Evolutionary conservation across 2,329 filamentous ascomycete genomes (phyloP).

Genomic region (Penicillium sp.): DNA sequence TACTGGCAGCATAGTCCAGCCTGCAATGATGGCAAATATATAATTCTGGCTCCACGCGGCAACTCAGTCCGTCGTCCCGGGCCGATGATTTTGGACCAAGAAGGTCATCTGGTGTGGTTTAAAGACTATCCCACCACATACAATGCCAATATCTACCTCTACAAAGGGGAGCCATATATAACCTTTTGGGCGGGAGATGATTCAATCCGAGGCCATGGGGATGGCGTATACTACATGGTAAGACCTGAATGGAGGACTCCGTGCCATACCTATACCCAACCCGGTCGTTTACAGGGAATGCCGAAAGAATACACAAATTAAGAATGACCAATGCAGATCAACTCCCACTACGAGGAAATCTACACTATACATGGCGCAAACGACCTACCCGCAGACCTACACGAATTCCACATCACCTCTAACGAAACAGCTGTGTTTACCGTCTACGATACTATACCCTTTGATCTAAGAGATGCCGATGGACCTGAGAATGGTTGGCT

Average conservation of each 20-base stretch:
- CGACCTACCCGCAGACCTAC: constrained; percentile 43
- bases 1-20: constrained; percentile 25
- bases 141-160: constrained; percentile 52
- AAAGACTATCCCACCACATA: constrained; percentile 46
- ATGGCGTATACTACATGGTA: constrained; percentile 54
- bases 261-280: background rate
- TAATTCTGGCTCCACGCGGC: constrained; percentile 47
- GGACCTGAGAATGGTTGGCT: constrained; percentile 45
- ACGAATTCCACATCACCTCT: constrained; percentile 51
- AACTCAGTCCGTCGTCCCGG: constrained; percentile 38
- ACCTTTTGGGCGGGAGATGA: constrained; percentile 57
- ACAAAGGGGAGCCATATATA: constrained; percentile 50
- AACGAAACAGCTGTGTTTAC: constrained; percentile 49
- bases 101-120: constrained; percentile 54
- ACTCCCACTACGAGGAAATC: constrained; percentile 39
- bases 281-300: background rate
- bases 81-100: constrained; percentile 50
- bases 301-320: background rate
- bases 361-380: constrained; percentile 44
- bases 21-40: constrained; percentile 47
- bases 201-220: constrained; percentile 50
- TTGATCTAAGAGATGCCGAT: constrained; percentile 44
- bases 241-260: background rate
- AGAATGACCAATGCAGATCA: constrained; percentile 28
- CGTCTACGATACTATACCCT: constrained; percentile 43